phyloP scores from a whole-genome alignment of 2,329 filamentous ascomycete species.

The Mycocentrospora acerina region DNA sequence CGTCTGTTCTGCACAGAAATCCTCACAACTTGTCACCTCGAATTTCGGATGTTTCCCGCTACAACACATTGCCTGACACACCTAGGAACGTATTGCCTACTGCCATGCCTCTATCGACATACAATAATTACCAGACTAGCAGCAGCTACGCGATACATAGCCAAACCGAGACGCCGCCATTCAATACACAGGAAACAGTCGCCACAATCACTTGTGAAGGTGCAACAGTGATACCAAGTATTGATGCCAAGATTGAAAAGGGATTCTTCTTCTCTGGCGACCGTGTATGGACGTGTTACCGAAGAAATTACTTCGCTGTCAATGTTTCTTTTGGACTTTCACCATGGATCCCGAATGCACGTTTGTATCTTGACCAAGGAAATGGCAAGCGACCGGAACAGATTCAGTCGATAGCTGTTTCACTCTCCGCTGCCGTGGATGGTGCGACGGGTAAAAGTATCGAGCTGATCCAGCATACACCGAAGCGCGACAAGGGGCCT shows the following conservation, averaged over 20 bases:
- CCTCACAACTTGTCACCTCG: conserved; percentile 39
- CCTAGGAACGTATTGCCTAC: conserved; percentile 39
- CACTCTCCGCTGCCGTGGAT: conserved; percentile 79
- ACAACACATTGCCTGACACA: conserved; percentile 39
- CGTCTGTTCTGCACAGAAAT: conserved; percentile 40
- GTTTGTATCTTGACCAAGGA: conserved; percentile 58
- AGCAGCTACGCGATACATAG: conserved; percentile 15
- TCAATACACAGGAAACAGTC: conserved; percentile 51
- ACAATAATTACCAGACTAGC: conserved; percentile 20
- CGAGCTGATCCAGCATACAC: conserved; percentile 86
- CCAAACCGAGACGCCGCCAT: conserved; percentile 46
- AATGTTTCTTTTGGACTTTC: conserved; percentile 74
- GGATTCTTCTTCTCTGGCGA: conserved; percentile 79
- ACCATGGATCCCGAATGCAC: conserved; percentile 59
- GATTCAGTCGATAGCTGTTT: conserved; percentile 77
- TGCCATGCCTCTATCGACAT: conserved; percentile 30
- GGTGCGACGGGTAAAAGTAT: conserved; percentile 74
- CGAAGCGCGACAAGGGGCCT: conserved; percentile 86
- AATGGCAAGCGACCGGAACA: conserved; percentile 52
- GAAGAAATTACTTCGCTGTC: conserved; percentile 88
- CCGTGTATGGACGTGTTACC: conserved; percentile 87
- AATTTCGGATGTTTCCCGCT: conserved; percentile 34
- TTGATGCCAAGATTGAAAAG: conserved; percentile 81
- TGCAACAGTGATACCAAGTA: conserved; percentile 65
- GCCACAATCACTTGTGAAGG: conserved; percentile 65